Base-by-base conservation (phyloP, 768 basidiomycete genomes). In the Kwoniella dendrophila region DNA sequence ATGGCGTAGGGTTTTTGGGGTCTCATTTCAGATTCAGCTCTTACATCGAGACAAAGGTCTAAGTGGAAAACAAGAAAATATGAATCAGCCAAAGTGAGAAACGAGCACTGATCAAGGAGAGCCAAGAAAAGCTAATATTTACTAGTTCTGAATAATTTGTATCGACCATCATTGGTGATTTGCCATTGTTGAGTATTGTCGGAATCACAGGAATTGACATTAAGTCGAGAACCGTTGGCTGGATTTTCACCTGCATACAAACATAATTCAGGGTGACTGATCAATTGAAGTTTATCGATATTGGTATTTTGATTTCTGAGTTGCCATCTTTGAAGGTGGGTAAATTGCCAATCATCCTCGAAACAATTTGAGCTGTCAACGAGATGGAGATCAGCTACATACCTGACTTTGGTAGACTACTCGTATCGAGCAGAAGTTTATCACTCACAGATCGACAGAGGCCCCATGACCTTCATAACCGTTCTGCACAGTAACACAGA, bases 131-230 rank as follows among this genome's bases (percentile, higher is more conserved):
- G 36, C 16, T 43, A 20, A 7, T 14, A 43, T 20, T 7, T 43
- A 43, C 41, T 43, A 43, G 41, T 43, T n/a, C 41, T n/a, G 18
- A 43, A 43, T n/a, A 43, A 43, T 20, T 43, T 43, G 18, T 43
- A 43, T 43, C 22, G 6, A 14, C 41, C 41, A 43, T n/a, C 41
- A 6, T n/a, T 43, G 7, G 41, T 43, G 16, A 14, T 43, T 20
- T 43, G 16, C 41, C 41, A 43, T n/a, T 43, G 41, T 7, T 20
- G 16, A 6, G 41, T 43, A n/a, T 14, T n/a, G 4, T 18, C 41
- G 18, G 16, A 14, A 43, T 43, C 41, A 43, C 41, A 43, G 22
- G 41, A 14, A 20, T 43, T 43, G 16, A 43, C 6, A n/a, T 43
- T 14, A n/a, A 43, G 41, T 43, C 41, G 16, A 43, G 16, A 14